Conservation (phyloP, 345 rosid genomes). For the Brassica juncea region DNA sequence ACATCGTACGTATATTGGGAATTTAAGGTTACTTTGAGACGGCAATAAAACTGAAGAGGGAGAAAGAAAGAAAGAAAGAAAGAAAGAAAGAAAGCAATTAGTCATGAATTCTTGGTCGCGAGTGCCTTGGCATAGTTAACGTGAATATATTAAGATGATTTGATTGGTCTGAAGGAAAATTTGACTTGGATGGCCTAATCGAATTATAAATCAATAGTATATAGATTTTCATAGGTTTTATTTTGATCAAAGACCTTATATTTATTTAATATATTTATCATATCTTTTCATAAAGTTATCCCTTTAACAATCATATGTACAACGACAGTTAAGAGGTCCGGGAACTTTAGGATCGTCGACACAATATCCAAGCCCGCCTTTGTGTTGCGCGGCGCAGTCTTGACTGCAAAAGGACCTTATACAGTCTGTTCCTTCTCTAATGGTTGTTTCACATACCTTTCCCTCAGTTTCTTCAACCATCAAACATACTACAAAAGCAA, state of each 20-base stretch:
- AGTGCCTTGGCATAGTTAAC: too few relatives aligned
- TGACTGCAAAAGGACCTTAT: not conserved
- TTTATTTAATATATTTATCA: not conserved
- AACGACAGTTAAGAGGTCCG: constrained; percentile 26
- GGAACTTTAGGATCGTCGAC: constrained; percentile 30
- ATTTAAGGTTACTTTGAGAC: too few relatives aligned
- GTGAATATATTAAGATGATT: too few relatives aligned
- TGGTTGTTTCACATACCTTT: constrained; percentile 1
- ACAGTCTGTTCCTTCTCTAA: not conserved
- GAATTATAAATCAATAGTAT: too few relatives aligned
- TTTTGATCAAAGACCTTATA: not conserved
- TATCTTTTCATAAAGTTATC: not conserved
- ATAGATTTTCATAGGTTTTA: too few relatives aligned
- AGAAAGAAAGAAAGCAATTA: too few relatives aligned
- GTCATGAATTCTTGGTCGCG: too few relatives aligned
- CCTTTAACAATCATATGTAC: constrained; percentile 22
- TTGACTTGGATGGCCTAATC: too few relatives aligned
- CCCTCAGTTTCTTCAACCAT: constrained; percentile 18
- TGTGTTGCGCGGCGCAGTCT: not conserved
- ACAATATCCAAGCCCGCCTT: constrained; percentile 32
- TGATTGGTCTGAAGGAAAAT: too few relatives aligned
- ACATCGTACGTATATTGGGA: too few relatives aligned
- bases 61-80: too few relatives aligned
- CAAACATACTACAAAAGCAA: not conserved
- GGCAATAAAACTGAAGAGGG: too few relatives aligned